phyloP scores from a whole-genome alignment of 176 grass and related monocot species.

The Oryza brachyantha region DNA sequence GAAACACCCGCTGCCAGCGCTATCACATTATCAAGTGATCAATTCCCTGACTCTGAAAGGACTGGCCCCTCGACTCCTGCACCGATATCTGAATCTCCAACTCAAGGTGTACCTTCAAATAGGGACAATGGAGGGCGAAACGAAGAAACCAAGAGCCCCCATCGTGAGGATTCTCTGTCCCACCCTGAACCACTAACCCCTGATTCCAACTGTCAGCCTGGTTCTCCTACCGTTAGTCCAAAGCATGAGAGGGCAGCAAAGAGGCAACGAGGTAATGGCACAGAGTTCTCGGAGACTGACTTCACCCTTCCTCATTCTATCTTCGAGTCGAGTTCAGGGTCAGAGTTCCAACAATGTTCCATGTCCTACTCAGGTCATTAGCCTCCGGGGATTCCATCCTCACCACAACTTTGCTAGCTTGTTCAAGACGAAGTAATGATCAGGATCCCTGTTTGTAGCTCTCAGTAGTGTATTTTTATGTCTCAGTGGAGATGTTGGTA shows the following conservation, averaged over 20 bases:
- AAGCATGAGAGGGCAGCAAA: constrained; percentile 54
- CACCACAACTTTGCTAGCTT: background rate
- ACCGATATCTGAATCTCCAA: constrained; percentile 64
- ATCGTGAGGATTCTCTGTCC: constrained; percentile 45
- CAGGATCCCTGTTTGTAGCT: constrained; percentile 5
- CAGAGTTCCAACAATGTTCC: constrained; percentile 59
- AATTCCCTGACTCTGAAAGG: constrained; percentile 67
- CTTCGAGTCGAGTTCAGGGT: constrained; percentile 71
- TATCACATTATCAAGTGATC: constrained; percentile 32
- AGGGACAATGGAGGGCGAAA: constrained; percentile 31
- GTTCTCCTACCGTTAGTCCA: constrained; percentile 53
- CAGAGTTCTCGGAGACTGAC: constrained; percentile 39
- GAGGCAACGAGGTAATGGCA: constrained; percentile 33
- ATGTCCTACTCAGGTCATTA: constrained; percentile 44
- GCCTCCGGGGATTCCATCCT: background rate
- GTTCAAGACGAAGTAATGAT: constrained; percentile 24
- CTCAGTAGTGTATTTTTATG: constrained; percentile 27
- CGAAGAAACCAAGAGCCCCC: constrained; percentile 44
- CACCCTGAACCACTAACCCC: constrained; percentile 64
- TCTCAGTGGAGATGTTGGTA: constrained; percentile 17
- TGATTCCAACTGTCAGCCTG: constrained; percentile 63
- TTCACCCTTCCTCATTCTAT: constrained; percentile 53
- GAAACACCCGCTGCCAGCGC: constrained; percentile 39
- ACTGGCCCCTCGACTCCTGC: constrained; percentile 77
- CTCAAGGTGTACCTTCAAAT: constrained; percentile 41